These are phyloP conservation scores for Phytophthora fragariaefolia DNA, from an alignment of 352 stramenopile genomes.

Conservation along the genomic window DNA sequence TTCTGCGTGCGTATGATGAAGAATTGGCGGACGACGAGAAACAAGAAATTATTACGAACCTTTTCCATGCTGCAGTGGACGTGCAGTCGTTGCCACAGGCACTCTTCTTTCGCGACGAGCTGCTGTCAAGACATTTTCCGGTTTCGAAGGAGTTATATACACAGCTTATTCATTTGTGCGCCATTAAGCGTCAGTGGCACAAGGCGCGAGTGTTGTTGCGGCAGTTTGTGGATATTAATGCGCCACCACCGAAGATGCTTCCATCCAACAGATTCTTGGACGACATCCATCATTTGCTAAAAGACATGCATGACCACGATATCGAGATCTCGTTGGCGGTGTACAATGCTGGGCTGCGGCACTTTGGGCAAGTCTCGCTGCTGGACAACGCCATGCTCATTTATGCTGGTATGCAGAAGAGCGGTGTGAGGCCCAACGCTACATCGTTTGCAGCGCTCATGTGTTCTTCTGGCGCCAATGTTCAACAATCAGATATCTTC, in stretches of 20 bases:
- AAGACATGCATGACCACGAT: constrained; percentile 50
- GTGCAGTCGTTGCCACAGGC: constrained; percentile 56
- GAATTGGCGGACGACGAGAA: constrained; percentile 51
- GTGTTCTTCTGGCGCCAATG: constrained; percentile 51
- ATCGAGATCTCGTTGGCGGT: constrained; percentile 48
- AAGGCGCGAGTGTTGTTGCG: constrained; percentile 53
- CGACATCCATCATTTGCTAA: constrained; percentile 53
- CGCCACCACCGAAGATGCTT: constrained; percentile 38
- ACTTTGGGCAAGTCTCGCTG: constrained; percentile 52
- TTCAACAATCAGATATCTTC: constrained; percentile 50
- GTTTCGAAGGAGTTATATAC: constrained; percentile 51
- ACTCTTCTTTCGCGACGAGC: constrained; percentile 63
- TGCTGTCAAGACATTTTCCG: constrained; percentile 38
- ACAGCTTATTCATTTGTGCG: constrained; percentile 56
- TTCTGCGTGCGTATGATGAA: constrained; percentile 46
- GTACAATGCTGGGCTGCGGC: constrained; percentile 74
- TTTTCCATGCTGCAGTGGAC: constrained; percentile 55
- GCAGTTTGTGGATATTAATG: constrained; percentile 51
- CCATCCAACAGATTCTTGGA: constrained; percentile 54
- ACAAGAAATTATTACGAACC: constrained; percentile 41
- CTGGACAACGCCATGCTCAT: constrained; percentile 48
- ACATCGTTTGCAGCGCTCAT: constrained; percentile 67
- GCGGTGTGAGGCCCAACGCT: constrained; percentile 48
- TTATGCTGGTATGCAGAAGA: constrained; percentile 50
- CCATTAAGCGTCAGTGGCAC: constrained; percentile 62